phyloP scores from a whole-genome alignment of 257 asterid genomes.

The Mitragyna speciosa region DNA sequence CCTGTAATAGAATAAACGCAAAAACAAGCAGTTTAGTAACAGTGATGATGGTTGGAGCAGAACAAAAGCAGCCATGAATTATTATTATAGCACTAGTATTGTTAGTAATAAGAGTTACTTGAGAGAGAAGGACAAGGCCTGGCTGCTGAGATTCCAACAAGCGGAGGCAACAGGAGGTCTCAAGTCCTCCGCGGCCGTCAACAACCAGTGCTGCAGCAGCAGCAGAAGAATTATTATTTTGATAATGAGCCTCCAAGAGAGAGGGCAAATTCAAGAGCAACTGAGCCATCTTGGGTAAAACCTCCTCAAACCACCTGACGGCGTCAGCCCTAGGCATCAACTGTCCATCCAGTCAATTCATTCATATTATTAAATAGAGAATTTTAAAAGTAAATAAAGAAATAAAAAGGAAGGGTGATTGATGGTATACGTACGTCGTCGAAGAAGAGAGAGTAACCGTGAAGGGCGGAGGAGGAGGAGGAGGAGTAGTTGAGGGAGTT shows the following conservation, averaged over 20 bases:
- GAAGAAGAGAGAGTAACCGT: conserved; percentile 68
- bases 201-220: no score
- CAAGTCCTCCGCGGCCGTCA: conserved; percentile 26
- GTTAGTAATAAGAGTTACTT: conserved; percentile 37
- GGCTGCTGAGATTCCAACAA: conserved; percentile 67
- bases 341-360: conserved; percentile 10
- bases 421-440: conserved; percentile 54
- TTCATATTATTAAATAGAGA: background rate
- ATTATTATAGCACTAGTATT: background rate
- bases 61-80: background rate
- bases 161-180: conserved; percentile 48
- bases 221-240: background rate
- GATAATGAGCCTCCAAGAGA: conserved; percentile 71
- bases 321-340: conserved; percentile 59
- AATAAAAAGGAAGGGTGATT: no score
- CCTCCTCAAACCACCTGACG: conserved; percentile 58
- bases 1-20: conserved; percentile 48
- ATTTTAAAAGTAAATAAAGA: background rate
- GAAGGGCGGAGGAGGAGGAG: conserved; percentile 41
- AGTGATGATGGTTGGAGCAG: background rate
- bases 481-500: conserved; percentile 30
- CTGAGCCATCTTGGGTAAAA: conserved; percentile 66
- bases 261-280: conserved; percentile 66
- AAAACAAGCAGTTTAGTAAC: background rate
- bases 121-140: conserved; percentile 73